Base-by-base conservation (phyloP, 805 yeast species). In the Kodamaea kaohsiungensis region DNA sequence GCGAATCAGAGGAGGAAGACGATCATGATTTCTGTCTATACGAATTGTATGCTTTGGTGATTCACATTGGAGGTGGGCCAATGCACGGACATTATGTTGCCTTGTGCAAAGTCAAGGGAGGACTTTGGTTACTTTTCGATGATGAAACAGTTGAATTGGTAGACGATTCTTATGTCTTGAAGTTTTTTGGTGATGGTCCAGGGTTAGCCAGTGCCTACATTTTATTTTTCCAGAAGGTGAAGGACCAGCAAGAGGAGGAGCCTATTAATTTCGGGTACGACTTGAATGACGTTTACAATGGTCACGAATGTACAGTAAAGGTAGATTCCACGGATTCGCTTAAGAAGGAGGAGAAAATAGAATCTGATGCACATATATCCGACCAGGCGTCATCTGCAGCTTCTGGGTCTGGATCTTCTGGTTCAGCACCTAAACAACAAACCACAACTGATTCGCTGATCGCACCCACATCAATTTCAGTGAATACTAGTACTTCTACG, bases 31-130 rank as follows among this genome's bases (percentile, higher is more conserved):
- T 68, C 51, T 61, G 67, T 9, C 76, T 86, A 16, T 95, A 91
- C 64, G 97, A 92, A 62, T 72, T 95, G 49, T 87, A 85, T 58
- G 90, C 93, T 0, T 86, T 93, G 43, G 95, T 95, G 10, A 91
- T 95, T 9, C 99, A 95, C 66, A 85, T 95, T 60, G 99, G 99
- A 5, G 96, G 97, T 3, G 98, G 98, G 0, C 98, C 98, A 1
- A 91, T 91, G 74, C 97, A 92, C 71, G 99, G 99, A 0, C 99
- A 95, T 67, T 95, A 95, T 68, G 93, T 95, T 8, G 81, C 96
- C 0, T 74, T 95, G 4, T 87, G 95, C 56, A 91, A 91, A 65
- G 87, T 91, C 4, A 85, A 82, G 52, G 77, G 81, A 18, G 82
- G 83, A 42, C 92, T 97, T 0, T 95, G 99, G 99, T 72, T 95